phyloP scores from a whole-genome alignment of 169 alveolate species.

The Perkinsus olseni region DNA sequence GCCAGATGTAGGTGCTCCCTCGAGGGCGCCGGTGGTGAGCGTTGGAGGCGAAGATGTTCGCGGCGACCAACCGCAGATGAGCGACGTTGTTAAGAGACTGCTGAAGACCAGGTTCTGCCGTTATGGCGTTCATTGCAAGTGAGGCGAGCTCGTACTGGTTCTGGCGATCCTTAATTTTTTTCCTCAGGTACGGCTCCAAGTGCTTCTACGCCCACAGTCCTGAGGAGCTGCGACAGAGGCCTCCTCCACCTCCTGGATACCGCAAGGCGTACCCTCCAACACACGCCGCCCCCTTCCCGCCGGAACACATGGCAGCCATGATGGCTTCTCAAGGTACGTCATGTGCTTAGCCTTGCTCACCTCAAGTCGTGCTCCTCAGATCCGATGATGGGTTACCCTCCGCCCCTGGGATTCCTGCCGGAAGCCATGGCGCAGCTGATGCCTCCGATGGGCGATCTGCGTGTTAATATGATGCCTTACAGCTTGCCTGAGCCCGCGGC shows the following conservation, averaged over 20 bases:
- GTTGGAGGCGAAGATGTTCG: background rate
- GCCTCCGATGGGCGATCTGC: background rate
- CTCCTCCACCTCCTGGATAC: background rate
- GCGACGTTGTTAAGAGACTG: background rate
- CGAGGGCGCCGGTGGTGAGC: background rate
- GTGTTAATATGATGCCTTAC: background rate
- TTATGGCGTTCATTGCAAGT: background rate
- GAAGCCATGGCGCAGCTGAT: background rate
- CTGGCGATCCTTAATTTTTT: background rate
- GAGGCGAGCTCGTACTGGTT: background rate
- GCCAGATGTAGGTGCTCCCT: background rate
- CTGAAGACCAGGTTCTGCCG: background rate
- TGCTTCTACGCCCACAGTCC: background rate
- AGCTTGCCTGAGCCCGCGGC: background rate
- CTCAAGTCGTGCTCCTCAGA: background rate
- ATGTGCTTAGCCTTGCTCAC: background rate
- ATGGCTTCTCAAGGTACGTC: background rate
- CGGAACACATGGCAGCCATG: background rate
- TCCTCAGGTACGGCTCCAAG: background rate
- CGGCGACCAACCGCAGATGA: background rate
- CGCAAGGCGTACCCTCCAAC: background rate
- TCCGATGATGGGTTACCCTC: background rate
- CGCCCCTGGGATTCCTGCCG: background rate
- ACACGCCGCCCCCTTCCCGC: background rate
- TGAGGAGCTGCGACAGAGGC: background rate